Evolutionary conservation across 805 yeast genomes (phyloP).

Genomic region (Starmerella powellii): DNA sequence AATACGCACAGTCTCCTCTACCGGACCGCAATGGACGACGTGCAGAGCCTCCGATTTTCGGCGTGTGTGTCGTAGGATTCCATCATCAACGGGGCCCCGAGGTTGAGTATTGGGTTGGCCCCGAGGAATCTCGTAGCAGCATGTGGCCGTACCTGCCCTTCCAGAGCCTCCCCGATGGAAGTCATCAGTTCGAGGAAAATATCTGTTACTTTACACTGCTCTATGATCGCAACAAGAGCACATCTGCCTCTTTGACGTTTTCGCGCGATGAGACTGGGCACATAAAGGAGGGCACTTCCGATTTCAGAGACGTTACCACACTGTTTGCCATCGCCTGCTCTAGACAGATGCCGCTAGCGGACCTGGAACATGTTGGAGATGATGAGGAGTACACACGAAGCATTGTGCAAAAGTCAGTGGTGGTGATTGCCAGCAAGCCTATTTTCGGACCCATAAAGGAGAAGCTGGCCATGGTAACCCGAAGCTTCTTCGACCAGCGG

Average conservation of each 20-base stretch:
- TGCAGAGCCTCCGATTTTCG: slow-evolving; percentile 42
- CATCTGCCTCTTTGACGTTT: slow-evolving; percentile 36
- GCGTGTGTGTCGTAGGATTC: slow-evolving; percentile 82
- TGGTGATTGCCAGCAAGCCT: slow-evolving; percentile 75
- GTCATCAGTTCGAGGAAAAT: slow-evolving; percentile 86
- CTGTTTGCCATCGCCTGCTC: slow-evolving; percentile 93
- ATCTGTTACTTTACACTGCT: slow-evolving; percentile 79
- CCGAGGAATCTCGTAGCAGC: slow-evolving; percentile 32
- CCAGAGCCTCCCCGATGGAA: slow-evolving; percentile 93
- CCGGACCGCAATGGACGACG: not conserved
- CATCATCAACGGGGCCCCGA: slow-evolving; percentile 92
- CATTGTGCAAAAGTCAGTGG: slow-evolving; percentile 82
- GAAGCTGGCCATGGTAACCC: slow-evolving; percentile 78
- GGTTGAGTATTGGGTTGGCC: slow-evolving; percentile 74
- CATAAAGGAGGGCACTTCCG: slow-evolving; percentile 31
- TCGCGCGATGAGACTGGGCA: slow-evolving; percentile 31
- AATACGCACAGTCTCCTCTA: slow-evolving; percentile 15
- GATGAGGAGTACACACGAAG: slow-evolving; percentile 62
- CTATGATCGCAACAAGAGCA: slow-evolving; percentile 44
- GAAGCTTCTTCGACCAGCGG: slow-evolving; percentile 70
- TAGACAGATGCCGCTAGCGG: slow-evolving; percentile 59
- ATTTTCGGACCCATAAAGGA: slow-evolving; percentile 76
- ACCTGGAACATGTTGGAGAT: slow-evolving; percentile 39
- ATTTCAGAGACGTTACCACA: slow-evolving; percentile 42
- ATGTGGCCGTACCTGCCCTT: slow-evolving; percentile 85